phyloP scores from a whole-genome alignment of 2,329 filamentous ascomycete genomes.

The Fusarium staphyleae region DNA sequence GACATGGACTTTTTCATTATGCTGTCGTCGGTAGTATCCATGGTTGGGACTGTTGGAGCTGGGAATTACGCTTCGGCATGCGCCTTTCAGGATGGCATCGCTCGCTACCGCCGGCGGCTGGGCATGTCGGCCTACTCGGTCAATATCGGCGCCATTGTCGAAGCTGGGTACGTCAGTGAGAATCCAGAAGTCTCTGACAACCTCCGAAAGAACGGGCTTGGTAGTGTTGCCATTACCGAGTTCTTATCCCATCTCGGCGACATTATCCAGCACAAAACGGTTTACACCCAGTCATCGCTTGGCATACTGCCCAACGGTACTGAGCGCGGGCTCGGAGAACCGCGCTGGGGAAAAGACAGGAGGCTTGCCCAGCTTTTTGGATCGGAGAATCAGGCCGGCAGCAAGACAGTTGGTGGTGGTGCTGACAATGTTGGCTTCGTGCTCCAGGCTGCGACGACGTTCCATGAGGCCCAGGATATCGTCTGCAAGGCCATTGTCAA shows the following conservation, averaged over 20 bases:
- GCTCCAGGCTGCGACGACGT: slow-evolving; percentile 15
- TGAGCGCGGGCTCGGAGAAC: slow-evolving; percentile 2
- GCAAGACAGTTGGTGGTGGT: background rate
- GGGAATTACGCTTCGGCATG: slow-evolving; percentile 41
- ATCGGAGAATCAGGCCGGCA: background rate
- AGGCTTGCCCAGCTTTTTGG: slow-evolving; percentile 5
- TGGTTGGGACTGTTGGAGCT: slow-evolving; percentile 44
- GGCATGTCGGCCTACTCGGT: slow-evolving; percentile 30
- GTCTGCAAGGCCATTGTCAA: slow-evolving; percentile 16
- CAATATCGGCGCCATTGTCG: slow-evolving; percentile 37
- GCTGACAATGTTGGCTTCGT: slow-evolving; percentile 7
- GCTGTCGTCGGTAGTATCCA: slow-evolving; percentile 43
- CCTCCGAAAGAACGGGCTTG: slow-evolving; percentile 23
- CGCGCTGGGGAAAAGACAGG: slow-evolving; percentile 5
- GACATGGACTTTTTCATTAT: slow-evolving; percentile 51
- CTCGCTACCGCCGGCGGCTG: slow-evolving; percentile 27
- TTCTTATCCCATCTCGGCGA: slow-evolving; percentile 27
- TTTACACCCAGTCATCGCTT: slow-evolving; percentile 1
- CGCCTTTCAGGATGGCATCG: slow-evolving; percentile 48
- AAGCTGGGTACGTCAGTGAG: slow-evolving; percentile 36
- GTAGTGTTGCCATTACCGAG: slow-evolving; percentile 18
- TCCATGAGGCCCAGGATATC: slow-evolving; percentile 26
- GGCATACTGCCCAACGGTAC: slow-evolving; percentile 15
- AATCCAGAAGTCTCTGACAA: slow-evolving; percentile 25
- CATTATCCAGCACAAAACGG: slow-evolving; percentile 1